phyloP scores from a whole-genome alignment of 2,329 filamentous ascomycete species.

The Chrysosporium keratinophilum region DNA sequence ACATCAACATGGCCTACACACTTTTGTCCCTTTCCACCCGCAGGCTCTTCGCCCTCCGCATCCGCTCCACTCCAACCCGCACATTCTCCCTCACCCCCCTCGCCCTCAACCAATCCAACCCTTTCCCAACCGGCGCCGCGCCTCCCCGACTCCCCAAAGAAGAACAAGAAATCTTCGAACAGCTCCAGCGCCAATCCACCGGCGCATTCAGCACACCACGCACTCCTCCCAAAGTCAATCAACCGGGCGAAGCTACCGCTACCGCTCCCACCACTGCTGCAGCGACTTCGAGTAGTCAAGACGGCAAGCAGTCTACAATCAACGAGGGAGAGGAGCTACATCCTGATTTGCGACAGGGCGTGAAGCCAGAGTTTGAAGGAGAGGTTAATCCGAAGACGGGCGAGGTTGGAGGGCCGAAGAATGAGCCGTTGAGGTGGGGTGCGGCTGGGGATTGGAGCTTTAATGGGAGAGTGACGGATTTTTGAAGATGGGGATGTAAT shows the following conservation, averaged over 20 bases:
- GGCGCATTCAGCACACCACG: constrained; percentile 62
- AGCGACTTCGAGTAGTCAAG: not conserved
- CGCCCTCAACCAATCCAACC: constrained; percentile 21
- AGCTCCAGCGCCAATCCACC: constrained; percentile 66
- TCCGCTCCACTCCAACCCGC: not conserved
- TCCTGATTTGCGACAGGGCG: constrained; percentile 62
- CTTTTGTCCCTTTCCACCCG: not conserved
- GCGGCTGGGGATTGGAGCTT: constrained; percentile 73
- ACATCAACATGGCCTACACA: not conserved
- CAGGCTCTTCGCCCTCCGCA: not conserved
- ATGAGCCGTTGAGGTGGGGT: constrained; percentile 87
- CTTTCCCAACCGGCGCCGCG: constrained; percentile 45
- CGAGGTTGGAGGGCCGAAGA: constrained; percentile 94
- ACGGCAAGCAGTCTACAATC: not conserved
- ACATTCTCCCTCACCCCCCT: constrained; percentile 13
- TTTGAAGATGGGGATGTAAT: constrained; percentile 41
- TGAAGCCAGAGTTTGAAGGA: constrained; percentile 83
- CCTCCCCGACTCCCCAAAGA: constrained; percentile 80
- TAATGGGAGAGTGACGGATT: constrained; percentile 91
- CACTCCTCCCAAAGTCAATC: constrained; percentile 39
- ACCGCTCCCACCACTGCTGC: constrained; percentile 24
- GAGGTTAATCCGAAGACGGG: constrained; percentile 88
- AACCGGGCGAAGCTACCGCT: constrained; percentile 32
- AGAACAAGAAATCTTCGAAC: constrained; percentile 83
- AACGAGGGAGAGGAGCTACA: constrained; percentile 52